Conservation (phyloP, 2,329 filamentous ascomycete species). For the Fusarium haematococcum region DNA sequence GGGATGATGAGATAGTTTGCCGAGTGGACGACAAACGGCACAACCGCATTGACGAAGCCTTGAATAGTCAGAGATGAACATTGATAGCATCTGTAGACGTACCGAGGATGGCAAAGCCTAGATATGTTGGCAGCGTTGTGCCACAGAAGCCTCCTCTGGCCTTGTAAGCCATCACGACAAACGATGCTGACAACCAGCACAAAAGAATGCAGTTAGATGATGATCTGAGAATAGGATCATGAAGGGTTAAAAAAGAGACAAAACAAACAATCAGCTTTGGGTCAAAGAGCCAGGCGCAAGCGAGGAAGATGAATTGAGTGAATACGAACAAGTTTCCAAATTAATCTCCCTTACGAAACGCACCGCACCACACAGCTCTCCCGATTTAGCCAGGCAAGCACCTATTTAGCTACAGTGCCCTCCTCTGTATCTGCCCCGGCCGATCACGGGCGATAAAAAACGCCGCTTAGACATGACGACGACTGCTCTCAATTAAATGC, state of each 20-base stretch:
- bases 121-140: constrained; percentile 35
- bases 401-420: background rate
- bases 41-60: constrained; percentile 48
- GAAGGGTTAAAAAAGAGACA: background rate
- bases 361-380: background rate
- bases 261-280: background rate
- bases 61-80: constrained; percentile 5
- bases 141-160: constrained; percentile 9
- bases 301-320: background rate
- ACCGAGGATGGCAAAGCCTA: constrained; percentile 45
- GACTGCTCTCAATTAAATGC: background rate
- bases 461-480: background rate
- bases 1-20: constrained; percentile 52
- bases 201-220: background rate
- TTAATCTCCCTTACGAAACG: constrained; percentile 1
- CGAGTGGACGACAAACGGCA: constrained; percentile 48
- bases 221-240: background rate
- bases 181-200: background rate
- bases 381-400: background rate
- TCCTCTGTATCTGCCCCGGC: background rate
- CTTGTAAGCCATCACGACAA: background rate
- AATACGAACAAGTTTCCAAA: constrained; percentile 3
- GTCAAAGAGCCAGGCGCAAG: background rate
- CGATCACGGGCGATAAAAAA: background rate
- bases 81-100: background rate